Evolutionary conservation across 495 filamentous ascomycete genomes (phyloP), one percentile per base, ranked within the genome.

Genomic region (Mycothermus thermophilus): DNA sequence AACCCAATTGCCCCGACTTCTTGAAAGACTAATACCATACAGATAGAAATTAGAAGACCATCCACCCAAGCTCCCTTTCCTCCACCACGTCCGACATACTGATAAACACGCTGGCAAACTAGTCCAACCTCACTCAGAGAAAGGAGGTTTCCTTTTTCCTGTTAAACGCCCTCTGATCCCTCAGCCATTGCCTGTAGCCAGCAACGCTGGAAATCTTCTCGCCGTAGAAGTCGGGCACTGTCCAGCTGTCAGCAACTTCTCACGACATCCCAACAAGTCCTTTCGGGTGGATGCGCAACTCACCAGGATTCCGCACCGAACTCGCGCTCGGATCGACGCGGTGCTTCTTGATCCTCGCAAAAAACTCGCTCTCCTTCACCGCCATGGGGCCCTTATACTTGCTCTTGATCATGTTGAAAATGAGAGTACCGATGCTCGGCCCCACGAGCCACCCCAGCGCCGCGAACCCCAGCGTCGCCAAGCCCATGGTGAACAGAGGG

Each of bases 121-220:
- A 13, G 10, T 26, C 24, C 7, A 32, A 24, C 16, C 25, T 26
- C 8, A 34, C 18, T 24, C 9, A 6, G 26, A 15, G 12, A 32
- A 63, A 82, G 43, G 62, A 76, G 32, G 37, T 37, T 8, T 72
- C 70, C 49, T 81, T 77, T 71, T 94, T 95, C 62, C 78, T 75
- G 62, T 93, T 93, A 58, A 90, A 97, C n/a, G 86, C 85, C 30
- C 87, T 60, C 67, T 96, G 92, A 55, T 97, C 90, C 66, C 88
- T 94, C 52, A 97, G 60, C 90, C 90, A 97, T 55, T 80, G 77
- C 45, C 92, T 61, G 50, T 95, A 97, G 32, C 80, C 86, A 38
- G 74, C 71, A 24, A 97, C 83, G 44, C 83, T 92, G 11, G 79
- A 80, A 54, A 97, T 93, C 71, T 93, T 95, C 67, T 97, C 90